Conservation (phyloP, 495 filamentous ascomycete genomes). For the Echria macrotheca region DNA sequence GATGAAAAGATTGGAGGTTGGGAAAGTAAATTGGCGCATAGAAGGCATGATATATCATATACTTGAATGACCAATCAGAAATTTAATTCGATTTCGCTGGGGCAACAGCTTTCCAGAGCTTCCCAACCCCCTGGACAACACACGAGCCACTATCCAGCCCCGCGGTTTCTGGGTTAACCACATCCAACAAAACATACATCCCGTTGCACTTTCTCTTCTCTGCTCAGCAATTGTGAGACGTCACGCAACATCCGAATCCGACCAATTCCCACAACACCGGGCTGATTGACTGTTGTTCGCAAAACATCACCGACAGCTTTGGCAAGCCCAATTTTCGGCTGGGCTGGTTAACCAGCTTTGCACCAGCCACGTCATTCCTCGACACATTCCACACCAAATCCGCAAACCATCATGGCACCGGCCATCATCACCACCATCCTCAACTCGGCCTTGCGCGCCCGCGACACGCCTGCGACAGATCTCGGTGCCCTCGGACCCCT, state of each 20-base stretch:
- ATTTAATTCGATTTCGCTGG: no score
- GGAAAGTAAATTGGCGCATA: no score
- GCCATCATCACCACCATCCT: slow-evolving; percentile 21
- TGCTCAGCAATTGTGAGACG: neutral
- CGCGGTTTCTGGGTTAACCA: slow-evolving; percentile 30
- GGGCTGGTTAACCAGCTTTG: slow-evolving; percentile 26
- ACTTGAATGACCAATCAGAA: no score
- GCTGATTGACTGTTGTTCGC: no score
- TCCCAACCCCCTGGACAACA: neutral
- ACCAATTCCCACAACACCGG: neutral
- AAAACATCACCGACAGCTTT: slow-evolving; percentile 6
- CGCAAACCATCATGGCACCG: slow-evolving; percentile 25
- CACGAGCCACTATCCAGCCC: slow-evolving; percentile 7
- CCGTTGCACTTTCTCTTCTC: neutral
- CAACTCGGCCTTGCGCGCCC: slow-evolving; percentile 8
- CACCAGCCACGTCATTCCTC: slow-evolving; percentile 20
- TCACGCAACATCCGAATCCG: no score
- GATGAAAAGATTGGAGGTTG: no score
- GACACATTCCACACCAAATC: slow-evolving; percentile 19
- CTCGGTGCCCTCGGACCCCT: slow-evolving; percentile 34
- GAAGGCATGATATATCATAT: no score
- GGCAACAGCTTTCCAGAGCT: no score
- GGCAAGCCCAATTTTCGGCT: slow-evolving; percentile 5
- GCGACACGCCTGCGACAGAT: slow-evolving; percentile 12
- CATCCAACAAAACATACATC: slow-evolving; percentile 3